These are phyloP conservation scores for Chrysochromulina parva DNA, from an alignment of 78 protist genomes.

Conservation along the genomic window DNA sequence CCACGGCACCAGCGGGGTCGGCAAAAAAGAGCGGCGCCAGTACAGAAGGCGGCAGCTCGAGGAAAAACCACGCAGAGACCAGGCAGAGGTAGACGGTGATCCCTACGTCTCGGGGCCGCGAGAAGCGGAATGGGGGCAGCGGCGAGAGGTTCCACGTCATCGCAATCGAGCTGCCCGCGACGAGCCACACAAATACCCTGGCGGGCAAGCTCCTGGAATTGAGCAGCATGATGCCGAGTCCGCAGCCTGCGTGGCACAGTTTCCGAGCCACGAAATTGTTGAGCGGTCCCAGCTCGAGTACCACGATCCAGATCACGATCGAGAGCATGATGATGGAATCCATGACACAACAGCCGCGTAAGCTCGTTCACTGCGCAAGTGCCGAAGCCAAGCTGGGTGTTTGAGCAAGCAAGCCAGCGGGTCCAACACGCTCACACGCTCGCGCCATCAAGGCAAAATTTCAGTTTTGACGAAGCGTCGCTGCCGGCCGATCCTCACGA, in stretches of 20 bases:
- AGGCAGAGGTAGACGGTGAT: not conserved
- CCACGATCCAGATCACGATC: not conserved
- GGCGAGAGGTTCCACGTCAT: not conserved
- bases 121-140: not conserved
- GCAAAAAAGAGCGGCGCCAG: not conserved
- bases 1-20: not conserved
- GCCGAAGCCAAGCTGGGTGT: no score
- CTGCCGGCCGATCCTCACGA: no score
- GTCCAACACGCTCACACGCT: no score
- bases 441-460: no score
- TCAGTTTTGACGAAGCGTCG: no score
- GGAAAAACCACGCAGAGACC: not conserved
- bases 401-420: no score
- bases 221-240: not conserved
- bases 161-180: not conserved
- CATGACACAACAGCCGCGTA: no score
- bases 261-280: not conserved
- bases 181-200: not conserved
- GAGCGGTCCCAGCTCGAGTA: not conserved
- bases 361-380: no score
- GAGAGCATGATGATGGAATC: not conserved
- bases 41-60: not conserved
- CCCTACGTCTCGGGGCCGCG: not conserved
- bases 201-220: not conserved
- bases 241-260: not conserved